Conservation (phyloP, 2,329 filamentous ascomycete species). For the Ascomycota sp. region DNA sequence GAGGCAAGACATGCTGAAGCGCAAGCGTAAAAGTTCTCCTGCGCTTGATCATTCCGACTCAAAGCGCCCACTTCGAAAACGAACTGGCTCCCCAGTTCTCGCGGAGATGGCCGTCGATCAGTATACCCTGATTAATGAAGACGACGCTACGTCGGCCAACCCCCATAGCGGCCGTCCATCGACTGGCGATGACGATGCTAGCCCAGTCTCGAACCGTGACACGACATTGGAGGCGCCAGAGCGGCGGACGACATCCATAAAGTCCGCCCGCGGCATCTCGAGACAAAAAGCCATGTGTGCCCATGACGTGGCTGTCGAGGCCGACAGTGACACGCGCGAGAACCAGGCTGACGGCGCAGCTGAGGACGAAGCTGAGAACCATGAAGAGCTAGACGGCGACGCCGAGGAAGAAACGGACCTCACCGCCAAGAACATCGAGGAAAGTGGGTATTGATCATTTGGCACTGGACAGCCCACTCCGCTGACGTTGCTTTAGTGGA, state of each 20-base stretch:
- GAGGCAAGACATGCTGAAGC: slow-evolving; percentile 15
- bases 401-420: slow-evolving; percentile 39
- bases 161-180: slow-evolving; percentile 18
- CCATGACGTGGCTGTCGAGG: slow-evolving; percentile 9
- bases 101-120: slow-evolving; percentile 15
- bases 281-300: slow-evolving; percentile 15
- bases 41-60: slow-evolving; percentile 21
- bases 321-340: slow-evolving; percentile 12
- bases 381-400: slow-evolving; percentile 35
- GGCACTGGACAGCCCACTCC: slow-evolving; percentile 1
- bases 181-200: slow-evolving; percentile 25
- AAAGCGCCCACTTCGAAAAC: slow-evolving; percentile 31
- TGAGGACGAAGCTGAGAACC: slow-evolving; percentile 21
- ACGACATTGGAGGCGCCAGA: slow-evolving; percentile 10
- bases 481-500: slow-evolving; percentile 33
- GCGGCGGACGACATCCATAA: slow-evolving; percentile 14
- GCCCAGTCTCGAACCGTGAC: slow-evolving; percentile 9
- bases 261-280: slow-evolving; percentile 20
- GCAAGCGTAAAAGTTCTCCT: slow-evolving; percentile 31
- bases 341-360: slow-evolving; percentile 13
- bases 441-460: slow-evolving; percentile 23
- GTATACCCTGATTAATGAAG: slow-evolving; percentile 12
- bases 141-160: slow-evolving; percentile 15
- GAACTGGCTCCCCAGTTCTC: slow-evolving; percentile 26
- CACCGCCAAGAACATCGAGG: slow-evolving; percentile 42